Base-by-base conservation (phyloP, 805 yeast species). In the Isabelozyma heimii region DNA sequence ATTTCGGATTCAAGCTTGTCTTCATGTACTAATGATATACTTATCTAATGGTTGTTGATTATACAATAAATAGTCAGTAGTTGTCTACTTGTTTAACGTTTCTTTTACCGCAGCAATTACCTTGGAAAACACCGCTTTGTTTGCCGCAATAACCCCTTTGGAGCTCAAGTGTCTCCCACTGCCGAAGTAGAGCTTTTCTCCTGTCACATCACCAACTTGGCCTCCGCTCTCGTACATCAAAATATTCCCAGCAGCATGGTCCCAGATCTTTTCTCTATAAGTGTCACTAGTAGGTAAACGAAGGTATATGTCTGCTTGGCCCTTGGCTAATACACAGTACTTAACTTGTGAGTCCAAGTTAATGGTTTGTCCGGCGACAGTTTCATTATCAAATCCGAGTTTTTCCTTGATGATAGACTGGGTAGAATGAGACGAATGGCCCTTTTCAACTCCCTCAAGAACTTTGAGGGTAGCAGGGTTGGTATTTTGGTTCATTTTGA, bases 261-360 rank as follows among this genome's bases (percentile, higher is more conserved):
- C 99, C 98, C 99, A 94, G 51, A 94, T 91, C 69, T 94, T 94
- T 65, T 94, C 99, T 58, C 89, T 80, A 65, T 91, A 94, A 2
- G 79, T 69, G 45, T 82, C 75, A 55, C 79, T 83, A 42, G 85
- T 82, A 12, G 99, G 99, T 50, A 95, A 71, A 57, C 99, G 84
- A 52, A 94, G 74, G 60, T 95, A 94, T 12, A 94, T 80, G 59
- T 94, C 97, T 3, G 97, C 98, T 48, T 87, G 86, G 35, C 99
- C 99, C 53, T 85, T 79, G 9, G 97, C 84, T 42, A 94, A 77
- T 13, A 91, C 82, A 72, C 98, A 92, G 72, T 94, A 94, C 67
- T 94, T 94, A 10, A 90, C 99, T 70, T 94, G 99, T 3, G 97
- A 90, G 68, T 94, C 99, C 72, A 95, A 76, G 58, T 91, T 87